These are phyloP conservation scores for Fusarium austroafricanum DNA, from an alignment of 2,329 filamentous ascomycete genomes.

Conservation along the genomic window DNA sequence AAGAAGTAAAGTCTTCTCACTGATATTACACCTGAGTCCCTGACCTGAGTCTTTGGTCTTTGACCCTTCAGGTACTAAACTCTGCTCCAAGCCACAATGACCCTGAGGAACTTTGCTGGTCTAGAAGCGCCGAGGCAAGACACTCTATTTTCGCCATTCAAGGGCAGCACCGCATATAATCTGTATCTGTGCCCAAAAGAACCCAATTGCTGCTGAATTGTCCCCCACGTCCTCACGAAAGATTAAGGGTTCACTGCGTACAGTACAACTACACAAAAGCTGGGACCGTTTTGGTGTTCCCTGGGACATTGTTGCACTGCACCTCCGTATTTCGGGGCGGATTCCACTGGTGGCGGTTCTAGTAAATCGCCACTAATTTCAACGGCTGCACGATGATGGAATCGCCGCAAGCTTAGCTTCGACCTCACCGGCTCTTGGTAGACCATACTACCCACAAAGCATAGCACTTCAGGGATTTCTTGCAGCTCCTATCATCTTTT, in stretches of 20 bases:
- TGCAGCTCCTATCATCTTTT: neutral
- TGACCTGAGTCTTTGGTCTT: neutral
- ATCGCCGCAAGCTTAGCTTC: conserved; percentile 18
- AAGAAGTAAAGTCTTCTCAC: neutral
- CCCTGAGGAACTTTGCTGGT: conserved; percentile 25
- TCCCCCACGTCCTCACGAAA: conserved; percentile 7
- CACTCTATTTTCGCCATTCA: conserved; percentile 11
- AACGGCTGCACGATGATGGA: conserved; percentile 43
- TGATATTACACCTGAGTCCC: neutral
- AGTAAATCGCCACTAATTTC: conserved; percentile 40
- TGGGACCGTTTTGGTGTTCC: conserved; percentile 17
- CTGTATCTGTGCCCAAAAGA: neutral
- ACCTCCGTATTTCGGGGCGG: conserved; percentile 20
- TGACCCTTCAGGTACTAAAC: conserved; percentile 34
- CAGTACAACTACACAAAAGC: neutral
- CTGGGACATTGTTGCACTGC: neutral
- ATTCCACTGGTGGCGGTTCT: conserved; percentile 21
- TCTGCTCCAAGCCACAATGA: conserved; percentile 36
- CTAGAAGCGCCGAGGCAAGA: conserved; percentile 32
- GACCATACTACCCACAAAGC: conserved; percentile 5
- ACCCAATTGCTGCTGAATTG: conserved; percentile 1
- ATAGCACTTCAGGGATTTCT: conserved; percentile 1
- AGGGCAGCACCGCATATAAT: conserved; percentile 4
- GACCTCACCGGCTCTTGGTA: neutral
- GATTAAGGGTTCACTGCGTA: conserved; percentile 13